These are phyloP conservation scores for Exophiala alcalophila DNA, from an alignment of 2,329 filamentous ascomycete species.

Conservation along the genomic window DNA sequence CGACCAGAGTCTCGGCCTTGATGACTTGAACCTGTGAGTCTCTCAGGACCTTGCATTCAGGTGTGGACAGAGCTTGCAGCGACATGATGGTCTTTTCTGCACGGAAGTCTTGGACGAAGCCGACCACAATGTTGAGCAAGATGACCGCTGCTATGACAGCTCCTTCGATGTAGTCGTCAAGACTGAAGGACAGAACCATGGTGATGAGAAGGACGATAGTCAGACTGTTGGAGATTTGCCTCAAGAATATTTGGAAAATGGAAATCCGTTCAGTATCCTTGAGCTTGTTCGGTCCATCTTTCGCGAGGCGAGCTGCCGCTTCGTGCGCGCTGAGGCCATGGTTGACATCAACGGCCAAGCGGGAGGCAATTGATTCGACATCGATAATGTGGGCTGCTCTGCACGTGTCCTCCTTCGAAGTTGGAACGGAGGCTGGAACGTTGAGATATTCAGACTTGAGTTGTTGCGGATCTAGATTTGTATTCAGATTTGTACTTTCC, in stretches of 20 bases:
- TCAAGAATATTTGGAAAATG: slow-evolving; percentile 49
- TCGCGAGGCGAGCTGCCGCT: too few relatives aligned
- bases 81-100: slow-evolving; percentile 61
- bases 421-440: too few relatives aligned
- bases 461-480: too few relatives aligned
- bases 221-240: slow-evolving; percentile 56
- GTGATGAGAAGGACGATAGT: slow-evolving; percentile 60
- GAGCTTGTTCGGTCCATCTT: slow-evolving; percentile 52
- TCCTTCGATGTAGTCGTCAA: slow-evolving; percentile 57
- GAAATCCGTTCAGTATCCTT: slow-evolving; percentile 46
- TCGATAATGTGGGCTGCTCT: too few relatives aligned
- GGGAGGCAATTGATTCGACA: too few relatives aligned
- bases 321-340: too few relatives aligned
- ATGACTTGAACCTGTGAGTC: slow-evolving; percentile 53
- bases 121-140: slow-evolving; percentile 55
- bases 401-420: too few relatives aligned
- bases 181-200: slow-evolving; percentile 61
- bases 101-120: slow-evolving; percentile 59
- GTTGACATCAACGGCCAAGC: too few relatives aligned
- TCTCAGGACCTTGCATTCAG: slow-evolving; percentile 55
- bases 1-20: slow-evolving; percentile 57
- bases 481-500: too few relatives aligned
- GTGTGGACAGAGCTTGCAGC: slow-evolving; percentile 54
- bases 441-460: too few relatives aligned
- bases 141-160: slow-evolving; percentile 60